phyloP scores from a whole-genome alignment of 1,284 basidiomycete species.

The Malassezia restricta region DNA sequence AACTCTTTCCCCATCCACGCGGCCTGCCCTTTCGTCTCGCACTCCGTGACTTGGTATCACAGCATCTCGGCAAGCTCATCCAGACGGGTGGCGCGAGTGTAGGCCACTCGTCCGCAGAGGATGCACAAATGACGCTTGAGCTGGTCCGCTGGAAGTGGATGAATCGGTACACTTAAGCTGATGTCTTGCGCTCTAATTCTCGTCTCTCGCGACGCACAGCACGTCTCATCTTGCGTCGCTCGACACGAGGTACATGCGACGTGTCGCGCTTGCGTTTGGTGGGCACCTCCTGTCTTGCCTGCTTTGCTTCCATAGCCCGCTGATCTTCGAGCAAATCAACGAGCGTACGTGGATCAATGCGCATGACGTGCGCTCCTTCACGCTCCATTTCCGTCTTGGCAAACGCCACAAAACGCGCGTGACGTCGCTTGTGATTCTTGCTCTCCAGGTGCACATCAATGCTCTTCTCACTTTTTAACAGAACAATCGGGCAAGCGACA shows the following conservation, averaged over 20 bases:
- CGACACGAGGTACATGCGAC: conserved; percentile 2
- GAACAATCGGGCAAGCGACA: conserved; percentile 5
- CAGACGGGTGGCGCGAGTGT: conserved; percentile 25
- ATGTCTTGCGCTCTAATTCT: neutral
- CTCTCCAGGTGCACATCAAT: conserved; percentile 12
- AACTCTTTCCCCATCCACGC: conserved; percentile 33
- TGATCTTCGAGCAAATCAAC: conserved; percentile 11
- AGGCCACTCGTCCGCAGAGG: conserved; percentile 38
- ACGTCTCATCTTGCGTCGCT: conserved; percentile 12
- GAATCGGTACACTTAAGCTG: neutral
- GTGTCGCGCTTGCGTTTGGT: neutral
- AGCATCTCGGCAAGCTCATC: conserved; percentile 33
- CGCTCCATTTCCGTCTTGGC: neutral
- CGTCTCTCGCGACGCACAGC: conserved; percentile 9
- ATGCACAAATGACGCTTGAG: conserved; percentile 33
- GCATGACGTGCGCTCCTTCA: conserved; percentile 5
- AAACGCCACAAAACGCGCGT: conserved; percentile 9
- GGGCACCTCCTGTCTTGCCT: neutral
- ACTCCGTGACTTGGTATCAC: conserved; percentile 29
- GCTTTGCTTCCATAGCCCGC: neutral
- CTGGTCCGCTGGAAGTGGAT: conserved; percentile 23
- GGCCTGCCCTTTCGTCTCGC: conserved; percentile 38
- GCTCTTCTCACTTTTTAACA: conserved; percentile 9
- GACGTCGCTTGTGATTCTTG: conserved; percentile 11
- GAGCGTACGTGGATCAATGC: conserved; percentile 8